A percentile compares a stretch with the other conserved stretches of the same genome.
phyloP scores from a whole-genome alignment of 2,329 filamentous ascomycete species.

The Clonostachys rhizophaga region DNA sequence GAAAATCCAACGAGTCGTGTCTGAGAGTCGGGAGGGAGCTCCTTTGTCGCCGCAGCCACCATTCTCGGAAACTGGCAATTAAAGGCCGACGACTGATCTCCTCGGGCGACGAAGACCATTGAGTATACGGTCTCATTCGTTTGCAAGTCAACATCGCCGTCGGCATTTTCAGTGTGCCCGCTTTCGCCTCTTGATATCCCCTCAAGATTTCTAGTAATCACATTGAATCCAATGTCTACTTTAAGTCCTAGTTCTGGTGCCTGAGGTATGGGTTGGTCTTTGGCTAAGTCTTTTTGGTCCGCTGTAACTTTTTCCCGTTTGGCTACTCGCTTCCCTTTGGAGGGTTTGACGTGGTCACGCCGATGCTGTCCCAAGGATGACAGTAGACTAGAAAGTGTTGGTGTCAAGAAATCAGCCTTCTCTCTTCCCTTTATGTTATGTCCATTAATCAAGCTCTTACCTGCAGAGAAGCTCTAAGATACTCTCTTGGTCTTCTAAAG shows the following conservation, averaged over 20 bases:
- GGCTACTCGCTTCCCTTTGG: slow-evolving; percentile 55
- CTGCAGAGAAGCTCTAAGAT: slow-evolving; percentile 64
- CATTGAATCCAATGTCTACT: slow-evolving; percentile 61
- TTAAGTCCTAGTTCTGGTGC: slow-evolving; percentile 48
- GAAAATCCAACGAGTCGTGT: slow-evolving; percentile 60
- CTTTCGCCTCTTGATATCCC: slow-evolving; percentile 16
- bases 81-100: slow-evolving; percentile 52
- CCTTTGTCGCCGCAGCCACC: slow-evolving; percentile 42
- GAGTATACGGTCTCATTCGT: slow-evolving; percentile 27
- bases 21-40: slow-evolving; percentile 25
- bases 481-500: slow-evolving; percentile 52
- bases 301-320: slow-evolving; percentile 38
- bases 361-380: slow-evolving; percentile 52
- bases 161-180: background rate
- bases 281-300: slow-evolving; percentile 8
- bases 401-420: slow-evolving; percentile 53
- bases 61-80: slow-evolving; percentile 57
- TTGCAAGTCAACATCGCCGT: background rate
- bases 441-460: slow-evolving; percentile 29
- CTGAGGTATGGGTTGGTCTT: slow-evolving; percentile 19
- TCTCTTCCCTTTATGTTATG: background rate
- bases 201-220: slow-evolving; percentile 57
- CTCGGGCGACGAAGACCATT: slow-evolving; percentile 53
- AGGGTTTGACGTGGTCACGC: slow-evolving; percentile 43
- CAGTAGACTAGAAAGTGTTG: slow-evolving; percentile 1